These are phyloP conservation scores for Backusella circina DNA, from an alignment of 192 early-diverging fungal species.

Conservation along the genomic window DNA sequence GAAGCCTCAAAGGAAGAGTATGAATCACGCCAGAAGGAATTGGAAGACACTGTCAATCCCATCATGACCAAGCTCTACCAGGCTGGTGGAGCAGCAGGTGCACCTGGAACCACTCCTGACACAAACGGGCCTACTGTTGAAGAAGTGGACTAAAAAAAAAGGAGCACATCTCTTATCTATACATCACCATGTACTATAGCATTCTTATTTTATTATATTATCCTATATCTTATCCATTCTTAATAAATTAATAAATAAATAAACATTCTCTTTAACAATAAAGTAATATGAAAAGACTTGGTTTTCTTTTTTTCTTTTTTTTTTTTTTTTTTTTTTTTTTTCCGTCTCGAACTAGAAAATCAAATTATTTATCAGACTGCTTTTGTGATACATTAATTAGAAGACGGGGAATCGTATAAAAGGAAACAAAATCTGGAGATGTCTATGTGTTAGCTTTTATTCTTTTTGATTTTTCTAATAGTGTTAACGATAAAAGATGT, in stretches of 20 bases:
- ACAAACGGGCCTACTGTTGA: no score
- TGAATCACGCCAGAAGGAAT: conserved; percentile 85
- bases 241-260: no score
- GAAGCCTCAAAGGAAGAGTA: conserved; percentile 96
- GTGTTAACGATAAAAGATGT: neutral
- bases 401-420: neutral
- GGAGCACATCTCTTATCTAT: no score
- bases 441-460: conserved; percentile 29
- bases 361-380: conserved; percentile 41
- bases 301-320: no score
- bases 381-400: conserved; percentile 1
- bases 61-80: conserved; percentile 93
- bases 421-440: neutral
- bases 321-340: neutral
- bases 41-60: conserved; percentile 88
- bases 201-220: no score
- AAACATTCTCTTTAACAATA: no score
- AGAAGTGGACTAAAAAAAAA: no score
- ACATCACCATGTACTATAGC: no score
- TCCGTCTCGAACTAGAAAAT: conserved; percentile 46
- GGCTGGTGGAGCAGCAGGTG: no score
- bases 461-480: neutral
- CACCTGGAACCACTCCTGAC: no score
- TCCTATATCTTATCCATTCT: no score
- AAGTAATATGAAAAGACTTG: no score